These are phyloP conservation scores for Helicostylum pulchrum DNA, from an alignment of 192 early-diverging fungal genomes.

Conservation along the genomic window DNA sequence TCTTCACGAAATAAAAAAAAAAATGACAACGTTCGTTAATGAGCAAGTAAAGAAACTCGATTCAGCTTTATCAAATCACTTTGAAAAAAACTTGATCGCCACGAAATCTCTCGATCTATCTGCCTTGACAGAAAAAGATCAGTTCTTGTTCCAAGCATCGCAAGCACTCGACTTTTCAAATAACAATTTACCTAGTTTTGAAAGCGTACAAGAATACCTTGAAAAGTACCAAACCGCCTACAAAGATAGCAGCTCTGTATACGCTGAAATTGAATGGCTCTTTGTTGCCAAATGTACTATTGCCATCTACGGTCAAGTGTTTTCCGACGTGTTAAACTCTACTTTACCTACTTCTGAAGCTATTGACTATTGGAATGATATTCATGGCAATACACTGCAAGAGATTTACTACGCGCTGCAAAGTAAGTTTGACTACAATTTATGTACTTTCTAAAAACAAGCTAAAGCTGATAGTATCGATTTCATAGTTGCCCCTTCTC, in stretches of 20 bases:
- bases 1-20: neutral
- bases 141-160: neutral
- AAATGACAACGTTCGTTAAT: neutral
- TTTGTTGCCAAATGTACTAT: constrained; percentile 51
- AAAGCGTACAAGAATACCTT: constrained; percentile 8
- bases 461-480: constrained; percentile 20
- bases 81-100: neutral
- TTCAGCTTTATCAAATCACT: neutral
- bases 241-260: neutral
- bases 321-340: constrained; percentile 53
- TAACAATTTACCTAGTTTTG: neutral
- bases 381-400: constrained; percentile 42
- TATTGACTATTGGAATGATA: constrained; percentile 65
- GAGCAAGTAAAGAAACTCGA: constrained; percentile 8
- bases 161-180: constrained; percentile 9
- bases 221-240: neutral
- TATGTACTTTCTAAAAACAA: neutral
- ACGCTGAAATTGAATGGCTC: constrained; percentile 38
- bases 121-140: neutral
- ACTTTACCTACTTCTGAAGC: constrained; percentile 59
- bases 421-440: constrained; percentile 34
- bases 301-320: constrained; percentile 54
- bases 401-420: constrained; percentile 43
- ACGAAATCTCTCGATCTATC: neutral
- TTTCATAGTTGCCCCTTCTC: constrained; percentile 12